Evolutionary conservation across 208 protist species (phyloP).

Genomic region (Leptomonas pyrrhocoris): DNA sequence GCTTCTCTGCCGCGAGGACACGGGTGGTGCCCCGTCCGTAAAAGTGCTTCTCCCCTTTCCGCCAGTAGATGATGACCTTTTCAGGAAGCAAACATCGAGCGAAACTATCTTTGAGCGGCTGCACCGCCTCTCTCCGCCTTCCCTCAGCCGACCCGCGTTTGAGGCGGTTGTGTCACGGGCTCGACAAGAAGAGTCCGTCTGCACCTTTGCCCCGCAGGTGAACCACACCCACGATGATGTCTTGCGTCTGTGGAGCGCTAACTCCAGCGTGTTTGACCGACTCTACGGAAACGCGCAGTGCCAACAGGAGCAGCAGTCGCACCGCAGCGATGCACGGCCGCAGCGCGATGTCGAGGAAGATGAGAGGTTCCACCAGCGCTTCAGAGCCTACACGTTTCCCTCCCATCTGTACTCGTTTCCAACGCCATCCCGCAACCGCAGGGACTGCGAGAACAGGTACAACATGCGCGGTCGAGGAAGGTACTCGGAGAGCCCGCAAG

Average conservation of each 20-base stretch:
- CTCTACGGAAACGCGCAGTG: constrained; percentile 25
- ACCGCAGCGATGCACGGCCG: background rate
- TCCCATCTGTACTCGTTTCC: background rate
- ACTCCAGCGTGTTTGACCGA: constrained; percentile 11
- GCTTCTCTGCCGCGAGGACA: background rate
- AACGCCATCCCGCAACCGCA: no score
- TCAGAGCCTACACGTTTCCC: background rate
- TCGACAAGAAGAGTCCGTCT: background rate
- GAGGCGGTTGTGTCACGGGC: background rate
- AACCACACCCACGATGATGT: constrained; percentile 16
- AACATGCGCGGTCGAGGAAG: background rate
- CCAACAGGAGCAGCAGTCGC: constrained; percentile 4
- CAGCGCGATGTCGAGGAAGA: background rate
- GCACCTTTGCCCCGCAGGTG: constrained; percentile 18
- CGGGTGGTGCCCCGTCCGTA: background rate
- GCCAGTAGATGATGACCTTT: background rate
- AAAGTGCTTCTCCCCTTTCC: background rate
- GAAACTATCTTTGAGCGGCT: constrained; percentile 9
- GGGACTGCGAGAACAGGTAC: background rate
- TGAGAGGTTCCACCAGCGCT: constrained; percentile 6
- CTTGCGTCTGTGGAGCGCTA: background rate
- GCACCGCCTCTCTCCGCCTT: background rate
- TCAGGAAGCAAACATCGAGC: background rate
- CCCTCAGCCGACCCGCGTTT: constrained; percentile 6
- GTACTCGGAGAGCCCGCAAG: background rate